Evolutionary conservation across 768 basidiomycete genomes (phyloP), one percentile per base, ranked within the genome.

Genomic region (Lentinus tigrinus): DNA sequence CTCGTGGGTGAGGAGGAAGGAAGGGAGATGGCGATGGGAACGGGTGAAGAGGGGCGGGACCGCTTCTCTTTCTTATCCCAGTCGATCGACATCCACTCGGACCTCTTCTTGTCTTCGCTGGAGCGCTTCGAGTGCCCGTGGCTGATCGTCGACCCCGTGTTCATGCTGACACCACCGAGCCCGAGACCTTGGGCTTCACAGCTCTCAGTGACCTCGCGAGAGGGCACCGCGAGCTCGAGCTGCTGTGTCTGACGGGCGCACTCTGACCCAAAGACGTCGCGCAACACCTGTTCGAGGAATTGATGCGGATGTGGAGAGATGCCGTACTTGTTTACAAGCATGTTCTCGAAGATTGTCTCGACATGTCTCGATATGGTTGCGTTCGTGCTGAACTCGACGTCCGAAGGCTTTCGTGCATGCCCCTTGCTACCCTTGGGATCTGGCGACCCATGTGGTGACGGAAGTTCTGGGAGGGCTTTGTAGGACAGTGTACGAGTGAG

Each of bases 141-240:
- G 52, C 27, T 55, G 16, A 38, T 16, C 40, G 24, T 27, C 23
- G 58, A 47, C 9, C 31, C 14, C 23, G 53, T 17, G 34, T 24
- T 24, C 7, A 17, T n/a, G 6, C 17, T 13, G 11, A 28, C 9
- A 17, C 26, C 9, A 16, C 9, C 23, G 23, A 26, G n/a, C 7
- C 46, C 36, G 51, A 43, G 21, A 3, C 50, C 38, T 4, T 19
- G 13, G 14, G 16, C 47, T 57, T 63, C 16, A 66, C 69, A 65
- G 27, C 49, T 27, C 34, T 62, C 61, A 21, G 62, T 28, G 55
- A 54, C 56, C 3, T 69, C 71, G 17, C 75, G 70, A 27, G 87
- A 84, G 14, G 86, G 85, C 11, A 90, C 70, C 53, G 82, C 81
- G 19, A 89, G 70, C 54, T 84, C 78, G 63, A 81, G 79, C 36